Base-by-base conservation (phyloP, 371 early-diverging fungal species). In the Lichtheimia ornata region DNA sequence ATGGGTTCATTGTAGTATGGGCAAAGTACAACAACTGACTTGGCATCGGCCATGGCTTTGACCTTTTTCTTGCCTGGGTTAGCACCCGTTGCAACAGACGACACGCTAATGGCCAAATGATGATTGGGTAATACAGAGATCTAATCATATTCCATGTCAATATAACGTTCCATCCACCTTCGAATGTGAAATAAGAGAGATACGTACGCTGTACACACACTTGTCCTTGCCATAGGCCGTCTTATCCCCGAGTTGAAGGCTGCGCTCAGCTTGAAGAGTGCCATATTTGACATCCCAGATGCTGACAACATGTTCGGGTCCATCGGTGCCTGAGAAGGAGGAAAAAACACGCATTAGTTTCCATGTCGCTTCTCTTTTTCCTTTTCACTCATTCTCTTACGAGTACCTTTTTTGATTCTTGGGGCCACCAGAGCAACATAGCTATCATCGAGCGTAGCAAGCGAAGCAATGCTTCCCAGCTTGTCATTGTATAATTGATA, bases 221-320 rank as follows among this genome's bases (percentile, higher is more conserved):
- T 65, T 62, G 17, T 65, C 58, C 22, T 69, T 65, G 43, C 57
- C 62, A 17, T 60, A 61, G 25, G 35, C 42, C 43, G 50, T 51
- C 57, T 61, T 59, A 65, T 68, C 52, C 63, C 70, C 50, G 59
- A 54, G 57, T 20, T 73, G 59, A 49, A 77, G 53, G 25, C 56
- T 66, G 45, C 73, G 79, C 22, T 78, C 73, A 13, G 86, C 78
- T 62, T 89, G 91, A 3, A 88, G 72, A 0, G 91, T 88, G 53
- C 89, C 89, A 52, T 87, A 91, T 47, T 77, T 74, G 49, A 80
- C 76, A 62, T 91, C 91, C 91, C 91, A 91, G 20, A 91, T 79
- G 15, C 87, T 86, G 25, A 90, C 59, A 2, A 84, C 77, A 56
- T 85, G 84, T 41, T 86, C 85, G 12, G 70, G 56, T 61, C 35